A percentile compares a stretch with the other conserved stretches of the same genome.
Conservation (phyloP, 108 stramenopile genomes). For the Pseudonitzschia multistriata region DNA sequence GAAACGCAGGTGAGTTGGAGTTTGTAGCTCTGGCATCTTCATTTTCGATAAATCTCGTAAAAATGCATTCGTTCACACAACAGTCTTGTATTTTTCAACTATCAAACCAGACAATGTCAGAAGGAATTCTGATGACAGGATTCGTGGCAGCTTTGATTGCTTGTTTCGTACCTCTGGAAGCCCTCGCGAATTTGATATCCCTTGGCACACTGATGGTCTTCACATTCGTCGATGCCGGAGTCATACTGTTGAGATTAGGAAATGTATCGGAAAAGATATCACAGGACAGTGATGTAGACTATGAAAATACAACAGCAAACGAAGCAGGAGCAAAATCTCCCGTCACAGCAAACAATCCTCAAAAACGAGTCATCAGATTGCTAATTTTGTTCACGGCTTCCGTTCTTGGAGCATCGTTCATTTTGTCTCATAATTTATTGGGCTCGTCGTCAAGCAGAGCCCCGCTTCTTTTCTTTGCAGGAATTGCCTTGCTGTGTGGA, state of each 20-base stretch:
- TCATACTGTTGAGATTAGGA: conserved; percentile 47
- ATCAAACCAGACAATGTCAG: conserved; percentile 58
- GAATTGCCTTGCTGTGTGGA: conserved; percentile 12
- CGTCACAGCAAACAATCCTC: not conserved
- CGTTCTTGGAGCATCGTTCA: conserved; percentile 8
- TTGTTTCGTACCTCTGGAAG: conserved; percentile 55
- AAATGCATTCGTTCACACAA: not conserved
- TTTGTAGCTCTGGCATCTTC: not conserved
- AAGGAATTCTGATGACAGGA: conserved; percentile 56
- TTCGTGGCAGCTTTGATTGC: conserved; percentile 45
- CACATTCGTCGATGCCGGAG: conserved; percentile 60
- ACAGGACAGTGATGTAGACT: not conserved
- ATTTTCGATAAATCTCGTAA: not conserved
- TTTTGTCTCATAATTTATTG: conserved; percentile 1
- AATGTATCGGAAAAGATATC: not conserved
- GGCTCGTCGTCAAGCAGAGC: not conserved
- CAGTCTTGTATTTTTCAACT: not conserved
- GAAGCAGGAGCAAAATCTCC: not conserved
- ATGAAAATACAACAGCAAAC: not conserved
- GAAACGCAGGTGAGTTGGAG: not conserved
- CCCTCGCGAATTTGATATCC: conserved; percentile 55
- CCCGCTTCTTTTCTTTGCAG: not conserved
- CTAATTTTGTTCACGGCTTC: conserved; percentile 20
- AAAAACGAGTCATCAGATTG: conserved; percentile 15
- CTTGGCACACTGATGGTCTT: conserved; percentile 66